phyloP scores from a whole-genome alignment of 768 basidiomycete genomes.

The Xerocomellus dryophilus region DNA sequence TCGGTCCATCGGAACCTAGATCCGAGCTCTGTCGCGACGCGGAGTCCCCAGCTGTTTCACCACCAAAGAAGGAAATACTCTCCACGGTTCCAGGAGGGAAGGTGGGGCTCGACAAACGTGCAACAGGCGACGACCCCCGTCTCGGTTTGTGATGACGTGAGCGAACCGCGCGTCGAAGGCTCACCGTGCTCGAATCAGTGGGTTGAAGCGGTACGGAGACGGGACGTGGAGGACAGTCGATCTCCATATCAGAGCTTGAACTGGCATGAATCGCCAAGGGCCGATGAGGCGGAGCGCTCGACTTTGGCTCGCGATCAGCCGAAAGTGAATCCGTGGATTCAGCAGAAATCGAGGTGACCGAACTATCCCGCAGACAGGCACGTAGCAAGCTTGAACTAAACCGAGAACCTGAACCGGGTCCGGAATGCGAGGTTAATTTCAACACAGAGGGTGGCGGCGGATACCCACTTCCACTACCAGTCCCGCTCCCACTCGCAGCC shows the following conservation, averaged over 20 bases:
- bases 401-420: slow-evolving; percentile 23
- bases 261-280: slow-evolving; percentile 5
- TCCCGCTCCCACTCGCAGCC: slow-evolving; percentile 11
- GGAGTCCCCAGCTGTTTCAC: slow-evolving; percentile 6
- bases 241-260: slow-evolving; percentile 24
- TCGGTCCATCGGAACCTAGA: slow-evolving; percentile 13
- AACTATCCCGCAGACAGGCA: slow-evolving; percentile 26
- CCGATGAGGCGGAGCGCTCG: slow-evolving; percentile 1
- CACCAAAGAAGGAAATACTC: slow-evolving; percentile 1
- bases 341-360: slow-evolving; percentile 30
- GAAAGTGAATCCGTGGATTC: slow-evolving; percentile 20
- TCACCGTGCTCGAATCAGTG: neutral
- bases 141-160: slow-evolving; percentile 3
- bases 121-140: slow-evolving; percentile 13
- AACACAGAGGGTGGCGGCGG: slow-evolving; percentile 18
- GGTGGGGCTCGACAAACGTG: slow-evolving; percentile 21
- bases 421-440: slow-evolving; percentile 24
- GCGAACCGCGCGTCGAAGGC: neutral
- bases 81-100: neutral
- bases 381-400: slow-evolving; percentile 25
- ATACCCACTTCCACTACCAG: slow-evolving; percentile 5
- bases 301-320: slow-evolving; percentile 3
- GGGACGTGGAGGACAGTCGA: slow-evolving; percentile 22
- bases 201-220: slow-evolving; percentile 20
- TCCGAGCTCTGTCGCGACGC: slow-evolving; percentile 13